phyloP scores from a whole-genome alignment of 768 basidiomycete genomes.

The Mrakia gelida region DNA sequence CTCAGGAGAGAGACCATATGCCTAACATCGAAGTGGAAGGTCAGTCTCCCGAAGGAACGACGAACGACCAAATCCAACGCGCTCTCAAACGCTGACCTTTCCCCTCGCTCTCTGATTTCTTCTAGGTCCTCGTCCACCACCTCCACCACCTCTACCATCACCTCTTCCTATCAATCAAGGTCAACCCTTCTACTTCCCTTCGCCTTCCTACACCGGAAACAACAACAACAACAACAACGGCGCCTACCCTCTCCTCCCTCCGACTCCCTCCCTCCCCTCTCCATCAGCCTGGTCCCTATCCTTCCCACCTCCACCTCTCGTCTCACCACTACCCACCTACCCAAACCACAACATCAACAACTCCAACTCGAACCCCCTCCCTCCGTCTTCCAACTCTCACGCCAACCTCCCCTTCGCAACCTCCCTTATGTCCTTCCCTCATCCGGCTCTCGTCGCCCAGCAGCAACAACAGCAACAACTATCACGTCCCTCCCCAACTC shows the following conservation, averaged over 20 bases:
- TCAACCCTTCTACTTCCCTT: neutral
- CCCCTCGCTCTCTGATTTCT: neutral
- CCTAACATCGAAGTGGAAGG: neutral
- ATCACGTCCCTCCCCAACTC: neutral
- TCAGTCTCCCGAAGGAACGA: neutral
- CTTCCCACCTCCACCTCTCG: neutral
- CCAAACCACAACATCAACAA: too few species aligned
- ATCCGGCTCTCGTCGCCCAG: neutral
- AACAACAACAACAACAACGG: neutral
- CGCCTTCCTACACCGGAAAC: neutral
- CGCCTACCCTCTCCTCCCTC: neutral
- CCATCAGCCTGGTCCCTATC: neutral
- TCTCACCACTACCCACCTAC: neutral
- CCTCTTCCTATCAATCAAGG: neutral
- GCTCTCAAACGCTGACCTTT: neutral
- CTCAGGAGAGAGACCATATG: neutral
- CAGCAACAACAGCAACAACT: neutral
- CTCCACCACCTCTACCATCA: neutral
- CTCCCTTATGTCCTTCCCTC: neutral
- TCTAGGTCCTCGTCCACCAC: neutral
- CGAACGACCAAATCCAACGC: neutral
- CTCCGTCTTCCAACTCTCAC: neutral
- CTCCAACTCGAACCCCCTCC: neutral
- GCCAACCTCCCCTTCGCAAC: neutral
- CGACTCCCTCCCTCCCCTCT: neutral